Evolutionary conservation across 345 rosid species (phyloP), one percentile per base, ranked within the genome.

Genomic region (Lenwebbia sp.): DNA sequence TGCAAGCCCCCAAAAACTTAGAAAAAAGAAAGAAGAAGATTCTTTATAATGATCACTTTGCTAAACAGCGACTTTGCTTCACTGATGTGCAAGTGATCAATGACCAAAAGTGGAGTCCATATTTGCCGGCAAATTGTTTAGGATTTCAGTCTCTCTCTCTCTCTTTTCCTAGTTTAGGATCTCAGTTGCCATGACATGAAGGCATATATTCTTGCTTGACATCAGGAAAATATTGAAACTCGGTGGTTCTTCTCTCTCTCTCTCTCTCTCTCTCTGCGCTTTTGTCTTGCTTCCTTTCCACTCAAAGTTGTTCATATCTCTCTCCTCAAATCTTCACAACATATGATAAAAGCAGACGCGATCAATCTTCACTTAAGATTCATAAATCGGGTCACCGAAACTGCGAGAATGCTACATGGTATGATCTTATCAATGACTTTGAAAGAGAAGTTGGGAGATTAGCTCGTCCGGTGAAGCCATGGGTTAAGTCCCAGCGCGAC

Each of bases 171-270:
- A 25, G 60, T 50, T 7, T 82, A 10, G 50, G 13, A n/a, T 85
- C 33, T 70, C 70, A 26, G 54, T 28, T 33, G 50, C 52, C 44
- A n/a, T 21, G 82, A 54, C 53, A 50, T 7, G 49, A 5, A 65
- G 76, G 88, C 83, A 87, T 87, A 87, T 87, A 84, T 87, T 84
- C 88, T 87, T 87, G 88, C 88, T 87, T 87, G 83, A n/a, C 85
- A 65, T 44, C 23, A 41, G 65, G 65, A 56, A 54, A 74, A 57
- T 82, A 54, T 19, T 6, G n/a, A 10, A 40, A 26, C 26, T 47
- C 49, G 26, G 87, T 56, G 28, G 83, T 58, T 21, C 76, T 86
- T 50, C 33, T 28, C 74, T 60, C 52, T 50, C 52, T 51, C 22
- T 74, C 47, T 75, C 25, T 75, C 12, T 85, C n/a, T n/a, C 55